Evolutionary conservation across 148 eudicot genomes (phyloP).

Genomic region (Camellia sinensis): DNA sequence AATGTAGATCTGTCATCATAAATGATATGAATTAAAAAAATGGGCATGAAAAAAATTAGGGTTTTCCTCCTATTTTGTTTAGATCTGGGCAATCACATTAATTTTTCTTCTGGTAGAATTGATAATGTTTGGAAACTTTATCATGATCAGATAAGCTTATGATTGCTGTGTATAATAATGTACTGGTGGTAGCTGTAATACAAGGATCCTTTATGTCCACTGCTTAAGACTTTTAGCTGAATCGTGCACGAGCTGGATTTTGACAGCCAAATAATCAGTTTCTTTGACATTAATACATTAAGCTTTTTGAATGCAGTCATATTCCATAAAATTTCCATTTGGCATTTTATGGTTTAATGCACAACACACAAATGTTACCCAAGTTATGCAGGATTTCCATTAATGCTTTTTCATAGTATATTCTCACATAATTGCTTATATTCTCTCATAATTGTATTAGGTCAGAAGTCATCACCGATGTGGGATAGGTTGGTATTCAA

Average conservation of each 20-base stretch:
- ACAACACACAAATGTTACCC: not conserved
- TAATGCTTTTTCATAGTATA: not conserved
- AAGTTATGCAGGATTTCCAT: not conserved
- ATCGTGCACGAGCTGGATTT: not conserved
- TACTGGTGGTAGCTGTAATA: no score
- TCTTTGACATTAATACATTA: not conserved
- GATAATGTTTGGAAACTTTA: not conserved
- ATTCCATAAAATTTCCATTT: not conserved
- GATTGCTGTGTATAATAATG: no score
- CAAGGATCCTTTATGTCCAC: not conserved
- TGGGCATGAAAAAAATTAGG: no score
- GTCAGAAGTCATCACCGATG: slow-evolving; percentile 72
- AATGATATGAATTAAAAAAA: no score
- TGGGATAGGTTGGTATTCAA: slow-evolving; percentile 96
- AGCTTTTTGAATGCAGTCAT: not conserved
- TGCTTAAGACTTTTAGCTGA: not conserved
- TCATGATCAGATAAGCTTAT: not conserved
- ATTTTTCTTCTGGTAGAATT: not conserved
- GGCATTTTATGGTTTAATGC: not conserved
- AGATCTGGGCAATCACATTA: no score
- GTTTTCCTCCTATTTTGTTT: no score
- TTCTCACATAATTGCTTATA: not conserved
- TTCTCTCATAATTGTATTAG: slow-evolving; percentile 27
- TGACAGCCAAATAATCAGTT: not conserved
- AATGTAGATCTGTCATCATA: no score